A percentile compares a stretch with the other conserved stretches of the same genome.
These are phyloP conservation scores for Amauroascus verrucosus DNA, from an alignment of 2,329 filamentous ascomycete genomes.

Conservation along the genomic window DNA sequence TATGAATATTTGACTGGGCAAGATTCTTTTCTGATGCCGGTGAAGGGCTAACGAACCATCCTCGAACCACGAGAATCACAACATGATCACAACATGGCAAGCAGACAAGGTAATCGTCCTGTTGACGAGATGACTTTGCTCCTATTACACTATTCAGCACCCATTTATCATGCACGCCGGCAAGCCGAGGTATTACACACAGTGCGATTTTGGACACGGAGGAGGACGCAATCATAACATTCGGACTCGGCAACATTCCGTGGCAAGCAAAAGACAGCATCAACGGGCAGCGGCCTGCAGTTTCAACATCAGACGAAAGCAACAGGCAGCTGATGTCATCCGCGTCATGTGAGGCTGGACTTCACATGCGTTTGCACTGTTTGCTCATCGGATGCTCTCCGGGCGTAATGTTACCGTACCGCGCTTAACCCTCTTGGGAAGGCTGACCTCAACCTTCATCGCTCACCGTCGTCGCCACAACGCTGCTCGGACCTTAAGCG, in stretches of 20 bases:
- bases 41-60: too few species aligned
- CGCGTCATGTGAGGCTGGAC: neutral
- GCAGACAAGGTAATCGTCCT: too few species aligned
- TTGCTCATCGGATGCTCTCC: slow-evolving; percentile 8
- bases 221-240: neutral
- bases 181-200: neutral
- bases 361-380: slow-evolving; percentile 13
- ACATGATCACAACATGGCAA: too few species aligned
- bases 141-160: too few species aligned
- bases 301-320: neutral
- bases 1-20: too few species aligned
- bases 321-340: slow-evolving; percentile 3
- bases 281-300: neutral
- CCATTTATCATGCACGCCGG: too few species aligned
- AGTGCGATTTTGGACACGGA: neutral
- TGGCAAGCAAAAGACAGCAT: neutral
- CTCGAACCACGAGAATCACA: too few species aligned
- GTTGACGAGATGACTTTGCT: too few species aligned
- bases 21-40: too few species aligned
- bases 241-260: neutral
- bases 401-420: neutral
- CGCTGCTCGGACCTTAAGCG: too few species aligned
- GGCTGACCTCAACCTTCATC: neutral
- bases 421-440: slow-evolving; percentile 1
- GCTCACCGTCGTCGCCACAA: too few species aligned